Evolutionary conservation across 192 early-diverging fungal genomes (phyloP).

Genomic region (Linnemannia hyalina): DNA sequence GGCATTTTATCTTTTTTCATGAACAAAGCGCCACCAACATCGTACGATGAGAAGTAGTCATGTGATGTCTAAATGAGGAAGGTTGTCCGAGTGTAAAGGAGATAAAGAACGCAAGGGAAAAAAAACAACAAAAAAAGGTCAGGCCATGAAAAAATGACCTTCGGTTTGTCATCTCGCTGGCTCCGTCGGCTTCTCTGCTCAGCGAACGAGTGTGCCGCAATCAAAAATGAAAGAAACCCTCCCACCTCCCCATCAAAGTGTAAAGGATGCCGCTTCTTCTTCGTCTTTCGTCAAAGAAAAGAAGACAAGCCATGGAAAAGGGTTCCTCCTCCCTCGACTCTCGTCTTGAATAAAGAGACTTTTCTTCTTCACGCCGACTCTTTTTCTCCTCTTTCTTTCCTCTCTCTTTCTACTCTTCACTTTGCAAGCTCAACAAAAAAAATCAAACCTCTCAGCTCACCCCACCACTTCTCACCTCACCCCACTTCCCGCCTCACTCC

Average conservation of each 20-base stretch:
- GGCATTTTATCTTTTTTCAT: too few species aligned
- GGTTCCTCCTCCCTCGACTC: background rate
- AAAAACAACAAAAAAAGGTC: background rate
- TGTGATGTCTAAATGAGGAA: constrained; percentile 2
- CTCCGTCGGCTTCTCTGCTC: background rate
- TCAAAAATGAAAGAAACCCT: background rate
- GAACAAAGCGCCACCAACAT: background rate
- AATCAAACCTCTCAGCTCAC: background rate
- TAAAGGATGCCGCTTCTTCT: background rate
- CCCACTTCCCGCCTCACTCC: constrained; percentile 4
- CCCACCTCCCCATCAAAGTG: background rate
- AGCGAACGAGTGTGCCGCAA: background rate
- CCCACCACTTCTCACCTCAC: background rate
- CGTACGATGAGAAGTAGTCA: background rate
- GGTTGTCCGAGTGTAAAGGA: background rate
- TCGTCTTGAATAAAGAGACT: constrained; percentile 11
- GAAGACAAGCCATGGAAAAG: constrained; percentile 14
- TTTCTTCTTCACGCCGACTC: background rate
- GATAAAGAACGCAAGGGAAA: background rate
- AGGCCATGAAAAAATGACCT: background rate
- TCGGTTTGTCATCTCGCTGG: constrained; percentile 39
- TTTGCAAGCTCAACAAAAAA: constrained; percentile 6
- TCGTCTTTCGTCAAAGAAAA: background rate
- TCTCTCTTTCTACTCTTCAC: constrained; percentile 9
- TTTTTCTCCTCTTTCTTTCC: background rate